Evolutionary conservation across 31 red algal species (phyloP).

Genomic region (Endocladia muricata): DNA sequence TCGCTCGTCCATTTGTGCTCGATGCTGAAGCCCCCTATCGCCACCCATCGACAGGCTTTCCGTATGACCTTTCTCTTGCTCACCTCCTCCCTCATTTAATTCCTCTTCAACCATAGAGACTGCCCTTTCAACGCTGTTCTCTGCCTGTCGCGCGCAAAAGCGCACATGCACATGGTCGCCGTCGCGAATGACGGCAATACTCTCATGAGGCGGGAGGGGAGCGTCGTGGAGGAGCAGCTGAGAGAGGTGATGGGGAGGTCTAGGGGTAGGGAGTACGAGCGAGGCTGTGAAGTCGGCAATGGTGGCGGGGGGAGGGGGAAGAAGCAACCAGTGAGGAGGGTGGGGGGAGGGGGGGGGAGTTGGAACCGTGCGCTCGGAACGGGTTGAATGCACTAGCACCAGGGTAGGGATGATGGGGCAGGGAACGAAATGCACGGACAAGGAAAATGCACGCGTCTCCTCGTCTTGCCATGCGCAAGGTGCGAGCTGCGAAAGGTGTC

Average conservation of each 20-base stretch:
- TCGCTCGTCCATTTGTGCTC: background rate
- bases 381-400: background rate
- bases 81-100: too few relatives aligned
- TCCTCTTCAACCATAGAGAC: too few relatives aligned
- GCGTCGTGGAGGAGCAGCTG: background rate
- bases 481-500: too few relatives aligned
- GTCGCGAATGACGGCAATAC: background rate
- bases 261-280: background rate
- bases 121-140: background rate
- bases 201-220: background rate
- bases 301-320: background rate
- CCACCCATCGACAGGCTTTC: background rate
- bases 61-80: background rate
- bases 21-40: background rate
- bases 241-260: background rate
- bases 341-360: background rate
- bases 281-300: too few relatives aligned
- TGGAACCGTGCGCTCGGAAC: background rate
- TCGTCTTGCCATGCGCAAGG: too few relatives aligned
- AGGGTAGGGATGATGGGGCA: background rate
- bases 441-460: too few relatives aligned
- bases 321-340: background rate
- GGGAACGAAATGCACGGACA: too few relatives aligned
- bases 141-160: background rate
- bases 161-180: background rate